Percentiles rank a stretch among this genome's conserved stretches.
Conservation (phyloP, 139 green algal species). For the Parachlorella kessleri region DNA sequence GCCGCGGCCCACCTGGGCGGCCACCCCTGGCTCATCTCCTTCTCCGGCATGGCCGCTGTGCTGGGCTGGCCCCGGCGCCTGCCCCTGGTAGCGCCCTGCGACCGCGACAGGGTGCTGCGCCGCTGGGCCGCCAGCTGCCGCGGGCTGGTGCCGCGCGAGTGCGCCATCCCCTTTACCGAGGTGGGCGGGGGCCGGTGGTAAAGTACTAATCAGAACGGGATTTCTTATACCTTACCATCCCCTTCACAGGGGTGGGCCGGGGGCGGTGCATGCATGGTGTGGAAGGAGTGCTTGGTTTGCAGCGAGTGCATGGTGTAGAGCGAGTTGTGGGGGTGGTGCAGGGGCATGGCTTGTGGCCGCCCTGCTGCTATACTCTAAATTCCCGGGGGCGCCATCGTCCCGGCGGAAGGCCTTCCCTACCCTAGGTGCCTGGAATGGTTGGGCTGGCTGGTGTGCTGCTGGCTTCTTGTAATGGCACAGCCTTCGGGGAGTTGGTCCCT, state of each 20-base stretch:
- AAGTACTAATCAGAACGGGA: not conserved
- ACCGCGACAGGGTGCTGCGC: slow-evolving; percentile 72
- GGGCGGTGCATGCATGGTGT: not conserved
- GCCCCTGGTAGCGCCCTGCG: slow-evolving; percentile 77
- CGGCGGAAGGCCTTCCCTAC: too few relatives aligned
- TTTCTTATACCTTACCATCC: too few relatives aligned
- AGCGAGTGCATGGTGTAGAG: too few relatives aligned
- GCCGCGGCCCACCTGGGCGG: slow-evolving; percentile 47
- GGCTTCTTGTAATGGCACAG: not conserved
- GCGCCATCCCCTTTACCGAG: slow-evolving; percentile 79
- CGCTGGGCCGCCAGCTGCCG: slow-evolving; percentile 60
- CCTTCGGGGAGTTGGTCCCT: not conserved
- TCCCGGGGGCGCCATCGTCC: too few relatives aligned
- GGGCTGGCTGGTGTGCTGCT: not conserved
- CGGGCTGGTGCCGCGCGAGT: slow-evolving; percentile 58
- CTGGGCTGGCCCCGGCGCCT: slow-evolving; percentile 71
- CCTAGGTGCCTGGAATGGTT: too few relatives aligned
- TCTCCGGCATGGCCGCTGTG: slow-evolving; percentile 84
- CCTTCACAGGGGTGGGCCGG: slow-evolving; percentile 72
- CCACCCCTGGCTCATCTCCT: slow-evolving; percentile 77
- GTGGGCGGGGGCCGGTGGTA: slow-evolving; percentile 34
- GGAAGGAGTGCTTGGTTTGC: too few relatives aligned
- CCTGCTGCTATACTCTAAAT: too few relatives aligned
- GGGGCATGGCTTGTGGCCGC: too few relatives aligned
- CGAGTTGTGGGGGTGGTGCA: too few relatives aligned